These are phyloP conservation scores for Dryadomyces quercivorus DNA, from an alignment of 2,329 filamentous ascomycete species.

Conservation along the genomic window DNA sequence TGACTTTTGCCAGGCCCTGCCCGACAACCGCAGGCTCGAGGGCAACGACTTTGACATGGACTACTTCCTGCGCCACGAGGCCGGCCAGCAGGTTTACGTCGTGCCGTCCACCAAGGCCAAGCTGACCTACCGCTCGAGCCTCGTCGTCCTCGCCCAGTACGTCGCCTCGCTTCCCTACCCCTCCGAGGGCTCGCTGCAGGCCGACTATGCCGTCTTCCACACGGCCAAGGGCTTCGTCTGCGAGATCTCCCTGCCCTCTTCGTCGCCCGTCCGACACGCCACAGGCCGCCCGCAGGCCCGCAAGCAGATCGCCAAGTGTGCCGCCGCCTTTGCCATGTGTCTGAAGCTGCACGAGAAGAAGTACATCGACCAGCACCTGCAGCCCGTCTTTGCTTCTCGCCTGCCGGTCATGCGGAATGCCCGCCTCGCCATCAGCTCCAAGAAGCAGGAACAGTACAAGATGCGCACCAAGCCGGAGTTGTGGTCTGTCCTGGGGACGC, in stretches of 20 bases:
- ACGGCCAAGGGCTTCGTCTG: slow-evolving; percentile 49
- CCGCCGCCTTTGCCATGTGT: slow-evolving; percentile 79
- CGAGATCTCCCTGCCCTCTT: slow-evolving; percentile 66
- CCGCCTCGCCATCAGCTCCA: slow-evolving; percentile 65
- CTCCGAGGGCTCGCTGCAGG: slow-evolving; percentile 20
- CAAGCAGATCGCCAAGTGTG: slow-evolving; percentile 73
- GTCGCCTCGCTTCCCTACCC: slow-evolving; percentile 51
- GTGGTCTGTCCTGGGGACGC: slow-evolving; percentile 45
- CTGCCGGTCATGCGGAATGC: slow-evolving; percentile 82
- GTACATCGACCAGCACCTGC: slow-evolving; percentile 61
- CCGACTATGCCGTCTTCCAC: slow-evolving; percentile 50
- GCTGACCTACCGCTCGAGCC: slow-evolving; percentile 63
- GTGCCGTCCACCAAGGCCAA: slow-evolving; percentile 61
- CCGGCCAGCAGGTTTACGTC: slow-evolving; percentile 38
- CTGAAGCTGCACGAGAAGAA: slow-evolving; percentile 51
- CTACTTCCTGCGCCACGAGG: slow-evolving; percentile 38
- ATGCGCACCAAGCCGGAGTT: slow-evolving; percentile 70
- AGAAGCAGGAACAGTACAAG: slow-evolving; percentile 59
- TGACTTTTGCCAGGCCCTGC: slow-evolving; percentile 63
- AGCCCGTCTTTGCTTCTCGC: slow-evolving; percentile 58
- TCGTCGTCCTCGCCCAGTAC: slow-evolving; percentile 62
- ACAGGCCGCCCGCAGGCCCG: slow-evolving; percentile 51
- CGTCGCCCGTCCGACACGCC: slow-evolving; percentile 56
- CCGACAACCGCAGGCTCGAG: slow-evolving; percentile 58
- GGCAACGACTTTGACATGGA: slow-evolving; percentile 47